phyloP scores from a whole-genome alignment of 768 basidiomycete species.

The Mrakia blollopis region DNA sequence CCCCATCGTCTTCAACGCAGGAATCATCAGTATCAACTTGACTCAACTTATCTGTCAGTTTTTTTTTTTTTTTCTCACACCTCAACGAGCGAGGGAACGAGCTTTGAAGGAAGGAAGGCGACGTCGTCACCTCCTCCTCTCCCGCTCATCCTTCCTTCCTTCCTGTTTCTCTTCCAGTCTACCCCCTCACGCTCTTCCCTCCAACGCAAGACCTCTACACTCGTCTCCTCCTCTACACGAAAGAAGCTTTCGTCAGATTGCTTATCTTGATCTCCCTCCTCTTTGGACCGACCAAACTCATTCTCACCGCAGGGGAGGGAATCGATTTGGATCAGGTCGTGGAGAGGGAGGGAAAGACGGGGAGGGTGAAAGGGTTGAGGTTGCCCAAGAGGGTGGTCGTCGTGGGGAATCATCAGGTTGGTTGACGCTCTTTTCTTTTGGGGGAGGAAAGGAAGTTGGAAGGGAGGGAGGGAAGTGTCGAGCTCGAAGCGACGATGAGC shows the following conservation, averaged over 20 bases:
- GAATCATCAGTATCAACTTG: constrained; percentile 10
- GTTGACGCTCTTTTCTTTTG: too few species aligned
- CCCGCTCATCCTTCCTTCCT: background rate
- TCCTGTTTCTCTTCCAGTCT: background rate
- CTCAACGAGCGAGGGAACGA: too few species aligned
- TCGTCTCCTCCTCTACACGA: constrained; percentile 3
- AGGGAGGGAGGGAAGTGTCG: constrained; percentile 47
- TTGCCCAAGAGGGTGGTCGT: constrained; percentile 75
- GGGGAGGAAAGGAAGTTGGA: background rate
- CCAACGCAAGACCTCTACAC: background rate
- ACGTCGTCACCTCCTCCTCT: background rate
- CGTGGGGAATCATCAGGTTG: constrained; percentile 89
- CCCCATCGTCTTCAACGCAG: constrained; percentile 13
- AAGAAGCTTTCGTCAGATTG: constrained; percentile 44
- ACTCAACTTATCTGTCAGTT: constrained; percentile 28
- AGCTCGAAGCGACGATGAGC: background rate
- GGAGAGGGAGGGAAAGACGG: constrained; percentile 52
- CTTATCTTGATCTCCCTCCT: constrained; percentile 64
- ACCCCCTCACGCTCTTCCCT: constrained; percentile 18
- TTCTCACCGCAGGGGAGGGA: constrained; percentile 53
- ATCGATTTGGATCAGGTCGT: constrained; percentile 49
- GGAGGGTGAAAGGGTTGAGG: constrained; percentile 58
- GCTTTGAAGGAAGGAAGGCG: too few species aligned
- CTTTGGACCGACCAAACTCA: constrained; percentile 71
- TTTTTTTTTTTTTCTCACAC: too few species aligned